phyloP scores from a whole-genome alignment of 345 rosid genomes.

The Angophora floribunda region DNA sequence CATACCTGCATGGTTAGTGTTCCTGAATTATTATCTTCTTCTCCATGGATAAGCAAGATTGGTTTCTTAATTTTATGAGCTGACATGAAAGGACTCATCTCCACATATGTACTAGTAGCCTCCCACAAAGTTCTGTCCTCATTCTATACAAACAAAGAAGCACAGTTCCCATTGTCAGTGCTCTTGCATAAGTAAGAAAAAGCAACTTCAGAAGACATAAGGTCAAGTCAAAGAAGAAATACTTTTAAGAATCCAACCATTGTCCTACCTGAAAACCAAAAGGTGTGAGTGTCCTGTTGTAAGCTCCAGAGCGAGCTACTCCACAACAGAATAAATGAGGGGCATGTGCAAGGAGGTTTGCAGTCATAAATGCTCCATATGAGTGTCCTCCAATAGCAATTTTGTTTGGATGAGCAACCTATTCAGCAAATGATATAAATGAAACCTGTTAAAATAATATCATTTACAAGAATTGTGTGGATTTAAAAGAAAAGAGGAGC shows the following conservation, averaged over 20 bases:
- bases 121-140: constrained; percentile 99
- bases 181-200: neutral
- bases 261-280: constrained; percentile 88
- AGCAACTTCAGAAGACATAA: neutral
- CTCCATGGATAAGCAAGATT: constrained; percentile 92
- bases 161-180: neutral
- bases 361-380: constrained; percentile 98
- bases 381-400: constrained; percentile 98
- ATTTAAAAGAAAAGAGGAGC: constrained; percentile 3
- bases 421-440: neutral
- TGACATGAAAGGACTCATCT: constrained; percentile 97
- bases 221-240: neutral
- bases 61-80: constrained; percentile 96
- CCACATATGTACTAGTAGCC: constrained; percentile 75
- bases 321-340: constrained; percentile 97
- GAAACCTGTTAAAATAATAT: neutral
- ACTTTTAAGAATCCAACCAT: neutral
- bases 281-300: constrained; percentile 96
- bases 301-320: constrained; percentile 97
- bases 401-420: constrained; percentile 86
- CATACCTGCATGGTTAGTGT: constrained; percentile 95
- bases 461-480: neutral
- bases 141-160: constrained; percentile 26
- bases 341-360: constrained; percentile 95
- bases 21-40: constrained; percentile 96